phyloP scores from a whole-genome alignment of 179 eudicot species.

The Beta corolliflora region DNA sequence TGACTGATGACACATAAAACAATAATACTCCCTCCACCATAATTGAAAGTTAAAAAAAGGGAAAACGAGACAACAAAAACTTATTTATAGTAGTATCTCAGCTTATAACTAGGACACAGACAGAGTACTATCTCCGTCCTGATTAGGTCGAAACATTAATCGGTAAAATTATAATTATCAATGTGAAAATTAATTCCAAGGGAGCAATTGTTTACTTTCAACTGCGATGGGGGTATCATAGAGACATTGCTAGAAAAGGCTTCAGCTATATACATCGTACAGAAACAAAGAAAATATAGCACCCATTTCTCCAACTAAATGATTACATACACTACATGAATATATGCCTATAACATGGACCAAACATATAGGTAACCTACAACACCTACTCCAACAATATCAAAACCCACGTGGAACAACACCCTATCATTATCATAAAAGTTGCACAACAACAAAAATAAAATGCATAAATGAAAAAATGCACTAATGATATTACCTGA shows the following conservation, averaged over 20 bases:
- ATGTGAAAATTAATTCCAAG: no score
- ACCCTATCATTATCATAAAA: background rate
- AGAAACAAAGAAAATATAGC: background rate
- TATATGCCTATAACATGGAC: background rate
- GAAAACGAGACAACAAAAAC: no score
- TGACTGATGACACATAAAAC: no score
- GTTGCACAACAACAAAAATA: background rate
- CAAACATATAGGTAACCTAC: background rate
- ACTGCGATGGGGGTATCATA: background rate
- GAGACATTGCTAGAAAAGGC: background rate
- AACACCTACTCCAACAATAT: background rate
- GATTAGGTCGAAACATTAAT: background rate
- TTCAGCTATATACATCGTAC: background rate
- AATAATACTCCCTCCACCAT: no score
- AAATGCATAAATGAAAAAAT: background rate
- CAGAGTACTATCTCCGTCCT: no score
- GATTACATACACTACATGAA: background rate
- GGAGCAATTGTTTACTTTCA: no score
- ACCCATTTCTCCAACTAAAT: background rate
- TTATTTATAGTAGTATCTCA: no score
- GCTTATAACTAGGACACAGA: no score
- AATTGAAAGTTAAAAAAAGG: no score
- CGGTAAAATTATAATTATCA: no score
- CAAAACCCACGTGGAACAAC: background rate
- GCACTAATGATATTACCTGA: slow-evolving; percentile 47